Evolutionary conservation across 441 rosid genomes (phyloP), one percentile per base, ranked within the genome.

Genomic region (Populus hybrid): DNA sequence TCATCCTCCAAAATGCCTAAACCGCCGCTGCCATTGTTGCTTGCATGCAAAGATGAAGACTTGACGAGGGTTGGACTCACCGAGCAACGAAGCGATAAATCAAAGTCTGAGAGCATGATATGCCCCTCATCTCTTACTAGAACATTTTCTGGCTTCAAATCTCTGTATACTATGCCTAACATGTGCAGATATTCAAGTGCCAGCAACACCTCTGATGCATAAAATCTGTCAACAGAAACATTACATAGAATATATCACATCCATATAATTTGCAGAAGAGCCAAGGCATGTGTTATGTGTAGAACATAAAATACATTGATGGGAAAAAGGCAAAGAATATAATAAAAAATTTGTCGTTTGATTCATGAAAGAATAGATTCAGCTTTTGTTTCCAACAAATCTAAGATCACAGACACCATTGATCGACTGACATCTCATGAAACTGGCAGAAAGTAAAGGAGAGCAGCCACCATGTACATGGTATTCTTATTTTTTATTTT

Each of bases 31-130:
- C 79, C 70, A 7, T 82, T 57, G 28, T 72, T 87, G 69, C 80
- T 76, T 69, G 24, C 67, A 36, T 85, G 88, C 14, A 78, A 82
- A 16, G 97, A 90, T 74, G 97, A 91, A 23, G 96, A 91, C 78
- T 94, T 92, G 54, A 94, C 97, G 0, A 92, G 87, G 1, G 94
- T 92, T 61, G 98, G 98, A 73, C 72, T 90, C 11, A 92, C 96
- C 1, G 97, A 87, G 82, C 98, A 94, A 30, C 98, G 91, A 23
- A 94, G 96, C 0, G 98, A 94, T 67, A 94, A 82, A 70, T 94
- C 97, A 40, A 92, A 94, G 84, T 94, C 98, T 0, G 98, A 94
- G 68, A 92, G 97, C 97, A 94, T 91, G 40, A 94, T 92, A 77
- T 94, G 98, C 2, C 97, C 97, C 73, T 91, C 93, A 68, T 89